Base-by-base conservation (phyloP, 2,329 filamentous ascomycete genomes). In the Microcyclospora tardicrescens region DNA sequence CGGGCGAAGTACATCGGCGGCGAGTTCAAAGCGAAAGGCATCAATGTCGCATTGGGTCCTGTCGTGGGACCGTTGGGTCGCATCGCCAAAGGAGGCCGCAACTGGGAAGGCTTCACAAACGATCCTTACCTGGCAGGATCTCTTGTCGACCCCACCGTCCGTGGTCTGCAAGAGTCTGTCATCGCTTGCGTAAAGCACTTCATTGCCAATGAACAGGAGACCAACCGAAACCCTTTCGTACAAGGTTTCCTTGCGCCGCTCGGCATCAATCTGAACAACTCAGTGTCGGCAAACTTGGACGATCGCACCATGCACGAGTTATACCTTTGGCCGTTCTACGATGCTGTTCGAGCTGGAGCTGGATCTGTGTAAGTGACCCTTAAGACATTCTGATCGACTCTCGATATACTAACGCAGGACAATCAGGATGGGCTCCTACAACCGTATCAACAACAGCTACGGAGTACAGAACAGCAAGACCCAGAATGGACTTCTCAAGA, bases 391-490 rank as follows among this genome's bases (percentile, higher is more conserved):
- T 79, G 61, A 77, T 74, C n/a, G 4, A 5, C 10, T n/a, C 4
- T 32, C 12, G 12, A 10, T 32, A 15, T 32, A 15, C 12, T 15
- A 10, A 32, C 10, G 12, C 30, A 32, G 12, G 30, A 32, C 12
- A 5, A 10, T 32, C 10, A 32, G 12, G 12, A 32, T n/a, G 12
- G 6, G 30, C 30, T 15, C 30, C 30, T 84, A 83, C 60, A 78
- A 82, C 55, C 76, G 77, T 56, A 62, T 82, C 53, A 81, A 84
- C 58, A 74, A 74, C 45, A 77, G 72, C n/a, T 82, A 77, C 59
- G 69, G 69, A 5, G 84, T 79, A 56, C 71, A 77, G 51, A 82
- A 78, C 57, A 69, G 72, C 43, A 64, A 71, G 35, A 59, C 65
- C 3, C 54, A 81, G 38, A 78, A 79, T 53, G 68, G 69, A 35